Evolutionary conservation across 2,329 filamentous ascomycete genomes (phyloP).

Genomic region (Penicillium palitans): DNA sequence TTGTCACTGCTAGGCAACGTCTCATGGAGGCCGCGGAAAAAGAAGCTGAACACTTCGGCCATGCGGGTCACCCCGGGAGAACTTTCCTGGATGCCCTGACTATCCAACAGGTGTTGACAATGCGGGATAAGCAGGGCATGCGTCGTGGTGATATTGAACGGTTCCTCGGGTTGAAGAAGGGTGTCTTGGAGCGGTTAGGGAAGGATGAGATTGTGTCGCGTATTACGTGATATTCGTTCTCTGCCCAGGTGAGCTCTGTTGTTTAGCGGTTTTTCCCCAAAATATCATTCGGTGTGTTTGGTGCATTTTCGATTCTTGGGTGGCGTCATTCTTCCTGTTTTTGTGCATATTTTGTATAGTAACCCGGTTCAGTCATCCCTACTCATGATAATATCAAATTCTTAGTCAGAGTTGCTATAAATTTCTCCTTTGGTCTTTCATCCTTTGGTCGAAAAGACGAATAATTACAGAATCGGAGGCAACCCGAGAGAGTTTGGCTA

Average conservation of each 20-base stretch:
- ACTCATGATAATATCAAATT: slow-evolving; percentile 2
- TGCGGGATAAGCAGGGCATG: slow-evolving; percentile 48
- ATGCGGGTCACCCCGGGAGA: slow-evolving; percentile 41
- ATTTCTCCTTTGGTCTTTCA: not conserved
- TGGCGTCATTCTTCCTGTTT: not conserved
- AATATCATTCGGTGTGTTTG: not conserved
- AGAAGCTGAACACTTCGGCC: slow-evolving; percentile 54
- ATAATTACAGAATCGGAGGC: not conserved
- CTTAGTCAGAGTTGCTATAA: not conserved
- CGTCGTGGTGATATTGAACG: slow-evolving; percentile 45
- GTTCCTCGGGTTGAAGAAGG: slow-evolving; percentile 46
- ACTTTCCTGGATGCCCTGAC: slow-evolving; percentile 52
- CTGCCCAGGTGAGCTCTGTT: not conserved
- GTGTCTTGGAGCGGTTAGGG: slow-evolving; percentile 45
- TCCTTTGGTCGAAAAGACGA: too few relatives aligned
- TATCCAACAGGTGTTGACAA: slow-evolving; percentile 50
- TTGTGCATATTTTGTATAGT: not conserved
- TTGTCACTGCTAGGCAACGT: slow-evolving; percentile 53
- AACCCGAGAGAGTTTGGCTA: not conserved
- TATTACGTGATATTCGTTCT: slow-evolving; percentile 13
- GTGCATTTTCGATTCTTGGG: not conserved
- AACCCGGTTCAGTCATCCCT: not conserved
- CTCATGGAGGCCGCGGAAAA: slow-evolving; percentile 55
- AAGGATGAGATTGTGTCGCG: slow-evolving; percentile 35
- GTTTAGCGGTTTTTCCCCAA: not conserved